Percentiles rank a stretch among this genome's conserved stretches.
These are phyloP conservation scores for Citrus maxima DNA, from an alignment of 345 rosid species.

Conservation along the genomic window DNA sequence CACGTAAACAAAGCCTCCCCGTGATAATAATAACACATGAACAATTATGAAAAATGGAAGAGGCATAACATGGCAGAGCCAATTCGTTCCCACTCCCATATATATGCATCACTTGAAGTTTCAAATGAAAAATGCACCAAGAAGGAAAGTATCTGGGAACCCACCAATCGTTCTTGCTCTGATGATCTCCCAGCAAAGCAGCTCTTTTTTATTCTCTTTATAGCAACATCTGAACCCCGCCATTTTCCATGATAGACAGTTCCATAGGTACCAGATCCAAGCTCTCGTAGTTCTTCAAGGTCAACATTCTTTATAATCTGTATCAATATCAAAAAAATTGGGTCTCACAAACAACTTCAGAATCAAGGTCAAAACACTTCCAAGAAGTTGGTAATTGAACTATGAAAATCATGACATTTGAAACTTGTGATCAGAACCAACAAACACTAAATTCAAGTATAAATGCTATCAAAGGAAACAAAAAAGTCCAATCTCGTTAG, in stretches of 20 bases:
- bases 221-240: slow-evolving; percentile 79
- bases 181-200: slow-evolving; percentile 62
- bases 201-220: slow-evolving; percentile 62
- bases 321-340: slow-evolving; percentile 23
- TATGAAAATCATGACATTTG: not conserved
- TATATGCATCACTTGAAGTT: not conserved
- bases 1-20: not conserved
- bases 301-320: slow-evolving; percentile 63
- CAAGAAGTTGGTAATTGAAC: not conserved
- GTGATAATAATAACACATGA: not conserved
- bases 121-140: slow-evolving; percentile 5
- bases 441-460: not conserved
- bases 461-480: not conserved
- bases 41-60: slow-evolving; percentile 4
- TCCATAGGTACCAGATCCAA: slow-evolving; percentile 75
- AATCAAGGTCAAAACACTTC: not conserved
- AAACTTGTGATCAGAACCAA: not conserved
- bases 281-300: slow-evolving; percentile 61
- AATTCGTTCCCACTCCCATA: not conserved
- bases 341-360: not conserved
- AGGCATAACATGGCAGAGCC: not conserved
- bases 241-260: slow-evolving; percentile 77
- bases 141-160: slow-evolving; percentile 24
- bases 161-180: slow-evolving; percentile 64
- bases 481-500: not conserved